A percentile compares a stretch with the other conserved stretches of the same genome.
These are phyloP conservation scores for Fusarium oxysporum DNA, from an alignment of 2,329 filamentous ascomycete genomes.

Conservation along the genomic window DNA sequence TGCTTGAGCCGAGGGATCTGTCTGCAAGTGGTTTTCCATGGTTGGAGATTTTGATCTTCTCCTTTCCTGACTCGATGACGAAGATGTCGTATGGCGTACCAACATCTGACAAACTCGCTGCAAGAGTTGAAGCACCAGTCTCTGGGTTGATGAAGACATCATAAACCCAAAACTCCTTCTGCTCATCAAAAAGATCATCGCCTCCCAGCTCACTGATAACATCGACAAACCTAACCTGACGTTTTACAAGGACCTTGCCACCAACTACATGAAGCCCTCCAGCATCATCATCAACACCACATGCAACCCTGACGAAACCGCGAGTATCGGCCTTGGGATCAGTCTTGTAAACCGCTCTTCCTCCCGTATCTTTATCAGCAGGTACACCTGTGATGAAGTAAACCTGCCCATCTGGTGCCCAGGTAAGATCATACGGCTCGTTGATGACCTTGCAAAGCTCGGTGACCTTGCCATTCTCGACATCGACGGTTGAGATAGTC, in stretches of 20 bases:
- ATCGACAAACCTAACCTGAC: not conserved
- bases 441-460: conserved; percentile 24
- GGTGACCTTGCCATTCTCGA: conserved; percentile 5
- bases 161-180: conserved; percentile 22
- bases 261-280: conserved; percentile 2
- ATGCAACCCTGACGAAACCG: conserved; percentile 7
- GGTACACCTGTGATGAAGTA: conserved; percentile 34
- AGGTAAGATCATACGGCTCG: conserved; percentile 3
- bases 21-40: conserved; percentile 5
- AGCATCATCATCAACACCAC: conserved; percentile 32
- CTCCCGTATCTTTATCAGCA: conserved; percentile 1
- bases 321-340: not conserved
- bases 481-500: conserved; percentile 8
- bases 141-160: conserved; percentile 12
- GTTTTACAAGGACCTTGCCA: conserved; percentile 20
- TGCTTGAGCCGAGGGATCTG: conserved; percentile 6
- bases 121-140: conserved; percentile 5
- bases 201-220: conserved; percentile 21
- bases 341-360: conserved; percentile 18
- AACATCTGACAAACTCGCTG: conserved; percentile 34
- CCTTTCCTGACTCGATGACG: not conserved
- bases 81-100: conserved; percentile 30
- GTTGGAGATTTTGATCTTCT: conserved; percentile 13
- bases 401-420: conserved; percentile 26
- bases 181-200: conserved; percentile 17